Base-by-base conservation (phyloP, 2,329 filamentous ascomycete species). In the Incumbomyces lentus region DNA sequence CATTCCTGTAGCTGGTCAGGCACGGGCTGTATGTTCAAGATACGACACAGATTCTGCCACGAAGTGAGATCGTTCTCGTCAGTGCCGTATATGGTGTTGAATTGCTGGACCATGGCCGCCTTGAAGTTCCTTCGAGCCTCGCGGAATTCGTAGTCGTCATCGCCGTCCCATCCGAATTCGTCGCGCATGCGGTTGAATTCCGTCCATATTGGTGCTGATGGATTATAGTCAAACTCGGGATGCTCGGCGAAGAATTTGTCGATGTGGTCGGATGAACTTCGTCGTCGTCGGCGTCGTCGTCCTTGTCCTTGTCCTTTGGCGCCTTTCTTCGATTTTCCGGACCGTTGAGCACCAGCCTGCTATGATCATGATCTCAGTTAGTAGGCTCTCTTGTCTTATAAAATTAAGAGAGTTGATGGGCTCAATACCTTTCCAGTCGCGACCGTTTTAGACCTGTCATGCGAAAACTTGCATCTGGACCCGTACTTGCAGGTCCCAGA, bases 51-150 rank as follows among this genome's bases (percentile, higher is more conserved):
- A 12, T 44, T 47, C 32, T 54, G 40, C 54, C 54, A 57, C 7
- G 53, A 48, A n/a, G 37, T 38, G 18, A 52, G 31, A 35, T 54
- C 46, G 8, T 52, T 41, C 39, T 35, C 44, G 33, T 54, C 51
- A 31, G 35, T 54, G 11, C 54, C 54, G 44, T 50, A 57, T 6
- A 50, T 31, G 13, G 36, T 31, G 38, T 57, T 57, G 42, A 55
- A 57, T 16, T 52, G 40, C 43, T 49, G 22, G 12, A 57, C 54
- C 49, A 55, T 55, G 18, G 54, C 53, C 18, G 26, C 31, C 22
- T 47, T 49, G 41, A 57, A 57, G 7, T 46, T 37, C 39, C 46
- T 26, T 36, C 31, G 43, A n/a, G 53, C 54, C 11, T 48, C 32
- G n/a, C 40, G n/a, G 35, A 32, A 47, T 18, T 54, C 38, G 22